phyloP scores from a whole-genome alignment of 164 flowering plant species.

The Hamamelis virginiana region DNA sequence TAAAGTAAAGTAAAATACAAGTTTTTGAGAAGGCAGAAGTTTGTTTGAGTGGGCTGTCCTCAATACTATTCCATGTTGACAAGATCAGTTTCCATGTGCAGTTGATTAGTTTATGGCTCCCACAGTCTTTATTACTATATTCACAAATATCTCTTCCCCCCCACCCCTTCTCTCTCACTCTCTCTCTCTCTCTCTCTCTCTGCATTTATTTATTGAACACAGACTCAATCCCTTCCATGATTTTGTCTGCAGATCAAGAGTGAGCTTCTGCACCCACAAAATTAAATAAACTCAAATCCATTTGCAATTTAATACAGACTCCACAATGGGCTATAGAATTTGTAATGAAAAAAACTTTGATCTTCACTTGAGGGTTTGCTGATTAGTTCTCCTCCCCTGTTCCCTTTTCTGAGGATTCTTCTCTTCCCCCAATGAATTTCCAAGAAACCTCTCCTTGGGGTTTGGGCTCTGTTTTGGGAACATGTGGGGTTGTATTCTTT shows the following conservation, averaged over 20 bases:
- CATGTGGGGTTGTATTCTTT: constrained; percentile 32
- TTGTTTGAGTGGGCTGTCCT: constrained; percentile 22
- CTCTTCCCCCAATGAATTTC: constrained; percentile 34
- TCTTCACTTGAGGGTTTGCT: constrained; percentile 7
- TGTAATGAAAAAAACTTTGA: constrained; percentile 6
- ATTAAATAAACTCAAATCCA: constrained; percentile 24
- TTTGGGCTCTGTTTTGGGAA: constrained; percentile 18
- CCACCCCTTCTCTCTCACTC: constrained; percentile 18
- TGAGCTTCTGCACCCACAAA: constrained; percentile 12
- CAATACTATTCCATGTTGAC: constrained; percentile 28
- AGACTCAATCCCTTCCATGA: constrained; percentile 21
- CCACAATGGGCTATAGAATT: constrained; percentile 18
- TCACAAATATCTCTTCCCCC: constrained; percentile 15
- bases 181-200: no score
- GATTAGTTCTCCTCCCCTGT: constrained; percentile 22
- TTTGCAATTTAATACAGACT: constrained; percentile 1
- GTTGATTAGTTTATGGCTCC: constrained; percentile 33
- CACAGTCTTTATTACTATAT: constrained; percentile 16
- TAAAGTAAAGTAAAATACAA: constrained; percentile 7
- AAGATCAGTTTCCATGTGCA: constrained; percentile 54
- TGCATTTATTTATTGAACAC: constrained; percentile 17
- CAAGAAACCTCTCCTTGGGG: constrained; percentile 13
- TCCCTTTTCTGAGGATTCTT: constrained; percentile 22
- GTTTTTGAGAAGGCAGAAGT: neutral
- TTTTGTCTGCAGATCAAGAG: constrained; percentile 35